These are phyloP conservation scores for Vararia minispora DNA, from an alignment of 768 basidiomycete genomes.

Conservation along the genomic window DNA sequence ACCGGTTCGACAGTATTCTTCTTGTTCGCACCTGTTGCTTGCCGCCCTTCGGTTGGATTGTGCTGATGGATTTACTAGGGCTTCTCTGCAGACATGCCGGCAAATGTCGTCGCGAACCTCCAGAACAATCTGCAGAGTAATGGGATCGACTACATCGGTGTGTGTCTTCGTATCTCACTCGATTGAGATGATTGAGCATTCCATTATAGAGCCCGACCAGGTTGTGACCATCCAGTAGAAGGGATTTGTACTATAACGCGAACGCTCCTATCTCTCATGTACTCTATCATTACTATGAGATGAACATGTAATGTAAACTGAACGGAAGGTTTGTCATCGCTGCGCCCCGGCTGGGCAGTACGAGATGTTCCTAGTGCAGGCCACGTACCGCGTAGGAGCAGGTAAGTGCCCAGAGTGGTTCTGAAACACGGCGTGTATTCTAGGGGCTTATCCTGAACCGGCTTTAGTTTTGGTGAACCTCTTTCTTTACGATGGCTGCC, in stretches of 20 bases:
- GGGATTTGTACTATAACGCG: constrained; percentile 5
- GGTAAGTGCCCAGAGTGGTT: too few species aligned
- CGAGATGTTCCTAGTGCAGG: too few species aligned
- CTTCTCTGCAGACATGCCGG: constrained; percentile 31
- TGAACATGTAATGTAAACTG: constrained; percentile 1
- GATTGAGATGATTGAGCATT: constrained; percentile 1
- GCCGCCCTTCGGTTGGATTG: background rate
- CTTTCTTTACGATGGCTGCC: too few species aligned
- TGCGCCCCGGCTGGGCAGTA: too few species aligned
- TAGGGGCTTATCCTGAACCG: too few species aligned
- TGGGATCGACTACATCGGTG: constrained; percentile 38
- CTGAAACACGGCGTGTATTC: too few species aligned
- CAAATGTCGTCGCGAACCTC: constrained; percentile 22
- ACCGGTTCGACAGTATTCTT: constrained; percentile 26
- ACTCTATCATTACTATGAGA: background rate
- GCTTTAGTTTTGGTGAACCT: too few species aligned
- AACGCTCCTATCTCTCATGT: constrained; percentile 1
- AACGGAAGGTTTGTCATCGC: too few species aligned
- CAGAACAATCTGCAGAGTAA: constrained; percentile 21
- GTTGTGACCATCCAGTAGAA: constrained; percentile 33
- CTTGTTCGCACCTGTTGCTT: background rate
- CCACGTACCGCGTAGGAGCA: too few species aligned
- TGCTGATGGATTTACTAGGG: constrained; percentile 20
- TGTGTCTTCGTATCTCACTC: constrained; percentile 6
- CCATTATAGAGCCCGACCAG: constrained; percentile 31